Conservation (phyloP, 1,284 basidiomycete species). For the Trametes pubescens region DNA sequence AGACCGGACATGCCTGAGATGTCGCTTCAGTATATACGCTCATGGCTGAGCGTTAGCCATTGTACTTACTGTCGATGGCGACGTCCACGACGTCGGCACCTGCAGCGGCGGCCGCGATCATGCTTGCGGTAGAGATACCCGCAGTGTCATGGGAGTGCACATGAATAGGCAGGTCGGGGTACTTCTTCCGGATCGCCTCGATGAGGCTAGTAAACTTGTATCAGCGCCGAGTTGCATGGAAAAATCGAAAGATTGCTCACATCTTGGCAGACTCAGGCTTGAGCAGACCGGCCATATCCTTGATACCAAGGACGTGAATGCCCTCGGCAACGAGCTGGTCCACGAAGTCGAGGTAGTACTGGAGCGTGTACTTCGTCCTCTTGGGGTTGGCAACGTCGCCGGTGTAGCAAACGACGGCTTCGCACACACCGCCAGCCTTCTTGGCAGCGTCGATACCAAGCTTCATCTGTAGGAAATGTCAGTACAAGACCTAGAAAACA, state of each 20-base stretch:
- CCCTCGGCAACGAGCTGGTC: conserved; percentile 95
- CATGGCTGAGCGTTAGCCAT: conserved; percentile 2
- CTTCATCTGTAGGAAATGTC: conserved; percentile 69
- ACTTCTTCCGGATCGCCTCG: conserved; percentile 92
- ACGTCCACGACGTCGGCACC: conserved; percentile 99
- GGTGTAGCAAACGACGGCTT: conserved; percentile 99
- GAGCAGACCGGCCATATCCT: conserved; percentile 99
- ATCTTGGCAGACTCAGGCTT: conserved; percentile 94
- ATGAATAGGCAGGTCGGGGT: conserved; percentile 98
- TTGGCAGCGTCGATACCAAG: conserved; percentile 99
- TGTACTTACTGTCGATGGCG: conserved; percentile 90
- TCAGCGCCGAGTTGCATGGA: background rate
- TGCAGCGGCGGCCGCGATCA: conserved; percentile 95
- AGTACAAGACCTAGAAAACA: background rate
- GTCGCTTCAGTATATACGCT: conserved; percentile 9
- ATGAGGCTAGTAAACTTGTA: conserved; percentile 68
- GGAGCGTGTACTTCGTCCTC: conserved; percentile 97
- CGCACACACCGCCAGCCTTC: conserved; percentile 98
- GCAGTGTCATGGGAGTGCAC: conserved; percentile 99
- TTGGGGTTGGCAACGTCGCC: conserved; percentile 96
- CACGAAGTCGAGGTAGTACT: conserved; percentile 98
- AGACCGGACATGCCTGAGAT: conserved; percentile 92
- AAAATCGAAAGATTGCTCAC: conserved; percentile 51
- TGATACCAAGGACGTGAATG: conserved; percentile 97
- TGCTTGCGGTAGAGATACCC: conserved; percentile 96